Base-by-base conservation (phyloP, 192 early-diverging fungal genomes). In the Backusella tarrabulga region DNA sequence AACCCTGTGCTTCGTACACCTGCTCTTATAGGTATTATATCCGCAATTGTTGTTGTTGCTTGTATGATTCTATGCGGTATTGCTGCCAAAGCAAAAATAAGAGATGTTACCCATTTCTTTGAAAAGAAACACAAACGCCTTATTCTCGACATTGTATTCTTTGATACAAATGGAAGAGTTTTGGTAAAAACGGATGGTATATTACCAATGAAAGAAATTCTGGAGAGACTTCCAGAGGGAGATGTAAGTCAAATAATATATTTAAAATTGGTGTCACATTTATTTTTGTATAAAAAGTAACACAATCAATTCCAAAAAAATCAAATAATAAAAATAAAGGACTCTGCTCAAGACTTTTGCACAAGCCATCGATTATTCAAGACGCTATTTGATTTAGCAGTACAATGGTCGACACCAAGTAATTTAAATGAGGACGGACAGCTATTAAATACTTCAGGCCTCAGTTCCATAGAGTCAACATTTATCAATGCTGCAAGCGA, bases 121-220 rank as follows among this genome's bases (percentile, higher is more conserved):
- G 21, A 76, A 46, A 72, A 46, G 38, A 76, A 77, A 46, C 56
- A 60, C 4, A 74, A 68, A 44, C 80, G 77, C 3, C 56, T 85
- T 23, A 77, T 81, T 29, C 29, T 85, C 15, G 79, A 77, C 35
- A 34, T 73, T 4, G 77, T 83, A 1, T 75, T 81, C 32, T 85
- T 79, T 56, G 77, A 85, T 77, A 38, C 50, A 14, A 23, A 79
- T 36, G 84, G 82, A 26, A 71, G 68, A 54, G 74, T 85, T 0
- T 35, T 85, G 17, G 84, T 85, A 5, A 76, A 76, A 41, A 73
- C 68, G 36, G 80, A 81, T 76, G 84, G 84, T 35, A 50, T 77
- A 41, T 56, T 85, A 12, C 84, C 84, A 21, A 76, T 76, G 34
- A 76, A 72, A 46, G 82, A 85, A 70, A 80, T 85, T n/a, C 36